Percentiles rank a stretch among this genome's conserved stretches.
Evolutionary conservation across 257 asterid genomes (phyloP).

Genomic region (Perilla frutescens): DNA sequence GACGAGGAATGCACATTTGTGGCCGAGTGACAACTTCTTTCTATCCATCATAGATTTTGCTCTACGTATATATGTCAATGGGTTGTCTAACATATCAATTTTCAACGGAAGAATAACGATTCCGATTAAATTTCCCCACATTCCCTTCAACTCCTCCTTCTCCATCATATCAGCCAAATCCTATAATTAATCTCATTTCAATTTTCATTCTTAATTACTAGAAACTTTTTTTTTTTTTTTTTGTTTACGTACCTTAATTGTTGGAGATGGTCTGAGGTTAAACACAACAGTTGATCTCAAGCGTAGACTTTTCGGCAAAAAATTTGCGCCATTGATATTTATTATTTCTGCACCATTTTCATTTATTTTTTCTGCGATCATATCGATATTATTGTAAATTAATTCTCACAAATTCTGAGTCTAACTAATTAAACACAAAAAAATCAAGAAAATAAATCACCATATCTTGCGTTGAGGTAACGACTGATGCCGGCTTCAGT

Average conservation of each 20-base stretch:
- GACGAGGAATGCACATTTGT: constrained; percentile 29
- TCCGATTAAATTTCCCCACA: constrained; percentile 59
- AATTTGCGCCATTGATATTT: constrained; percentile 6
- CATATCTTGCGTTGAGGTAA: constrained; percentile 20
- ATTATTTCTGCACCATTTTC: constrained; percentile 21
- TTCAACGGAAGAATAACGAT: constrained; percentile 42
- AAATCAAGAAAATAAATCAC: not conserved
- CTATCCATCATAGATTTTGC: constrained; percentile 51
- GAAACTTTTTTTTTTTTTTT: not conserved
- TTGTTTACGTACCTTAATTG: constrained; percentile 39
- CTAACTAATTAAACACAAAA: too few species aligned
- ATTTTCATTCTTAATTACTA: too few species aligned
- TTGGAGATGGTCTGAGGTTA: constrained; percentile 49
- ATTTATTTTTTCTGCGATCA: not conserved
- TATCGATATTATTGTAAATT: too few species aligned
- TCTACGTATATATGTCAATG: constrained; percentile 46
- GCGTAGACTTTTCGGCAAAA: constrained; percentile 38
- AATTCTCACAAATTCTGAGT: too few species aligned
- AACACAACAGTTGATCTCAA: constrained; percentile 46
- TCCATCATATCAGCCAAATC: constrained; percentile 57
- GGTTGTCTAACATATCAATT: constrained; percentile 43
- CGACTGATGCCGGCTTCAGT: constrained; percentile 22
- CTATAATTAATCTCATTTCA: constrained; percentile 25
- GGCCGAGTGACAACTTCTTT: constrained; percentile 58
- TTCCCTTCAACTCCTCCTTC: constrained; percentile 32